These are phyloP conservation scores for Parietichytrium sp. DNA, from an alignment of 108 stramenopile genomes.

Conservation along the genomic window DNA sequence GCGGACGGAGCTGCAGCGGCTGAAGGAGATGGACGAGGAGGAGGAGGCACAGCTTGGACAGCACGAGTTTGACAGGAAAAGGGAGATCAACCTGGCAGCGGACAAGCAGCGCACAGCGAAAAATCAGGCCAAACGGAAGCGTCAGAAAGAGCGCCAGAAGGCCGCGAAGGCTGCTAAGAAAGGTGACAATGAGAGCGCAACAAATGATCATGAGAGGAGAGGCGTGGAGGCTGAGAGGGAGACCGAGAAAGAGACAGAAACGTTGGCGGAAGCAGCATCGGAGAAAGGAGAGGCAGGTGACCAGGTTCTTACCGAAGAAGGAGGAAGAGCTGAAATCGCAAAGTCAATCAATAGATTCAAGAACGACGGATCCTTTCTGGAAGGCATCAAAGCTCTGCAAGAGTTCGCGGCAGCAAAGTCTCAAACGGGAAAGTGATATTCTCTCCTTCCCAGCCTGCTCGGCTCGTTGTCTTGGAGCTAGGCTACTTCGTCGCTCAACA, in stretches of 20 bases:
- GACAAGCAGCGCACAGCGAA: not conserved
- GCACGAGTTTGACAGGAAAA: not conserved
- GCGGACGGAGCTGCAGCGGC: not conserved
- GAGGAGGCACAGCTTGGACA: not conserved
- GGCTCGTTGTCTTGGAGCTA: too few relatives aligned
- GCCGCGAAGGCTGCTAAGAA: not conserved
- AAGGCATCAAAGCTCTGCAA: constrained; percentile 14
- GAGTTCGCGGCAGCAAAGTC: not conserved
- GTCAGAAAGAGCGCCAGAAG: not conserved
- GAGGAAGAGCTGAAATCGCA: not conserved
- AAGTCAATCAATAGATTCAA: not conserved
- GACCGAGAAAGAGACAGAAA: not conserved
- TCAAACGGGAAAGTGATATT: too few relatives aligned
- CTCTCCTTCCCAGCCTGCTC: too few relatives aligned
- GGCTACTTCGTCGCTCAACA: too few relatives aligned
- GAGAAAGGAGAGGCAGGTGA: not conserved
- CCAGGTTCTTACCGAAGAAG: not conserved
- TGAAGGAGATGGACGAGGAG: not conserved
- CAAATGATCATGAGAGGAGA: not conserved
- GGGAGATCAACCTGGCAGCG: not conserved
- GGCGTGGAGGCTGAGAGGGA: not conserved
- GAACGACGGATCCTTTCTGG: constrained; percentile 7
- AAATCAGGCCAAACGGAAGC: not conserved
- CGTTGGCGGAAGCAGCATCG: too few relatives aligned
- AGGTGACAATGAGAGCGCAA: not conserved